These are phyloP conservation scores for Hypoxylon trugodes DNA, from an alignment of 495 filamentous ascomycete genomes.

Conservation along the genomic window DNA sequence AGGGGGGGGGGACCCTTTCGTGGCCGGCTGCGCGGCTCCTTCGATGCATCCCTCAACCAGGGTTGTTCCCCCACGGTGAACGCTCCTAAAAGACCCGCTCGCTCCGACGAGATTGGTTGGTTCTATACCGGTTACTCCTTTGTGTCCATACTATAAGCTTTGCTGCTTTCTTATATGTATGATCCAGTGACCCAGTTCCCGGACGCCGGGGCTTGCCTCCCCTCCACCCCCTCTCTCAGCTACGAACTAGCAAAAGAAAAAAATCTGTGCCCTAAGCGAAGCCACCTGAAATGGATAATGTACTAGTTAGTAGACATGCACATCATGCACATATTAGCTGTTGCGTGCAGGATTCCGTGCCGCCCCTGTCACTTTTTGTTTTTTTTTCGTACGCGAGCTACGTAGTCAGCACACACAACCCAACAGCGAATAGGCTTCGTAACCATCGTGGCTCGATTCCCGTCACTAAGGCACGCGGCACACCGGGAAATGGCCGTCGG, in stretches of 20 bases:
- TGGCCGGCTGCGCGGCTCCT: slow-evolving; percentile 35
- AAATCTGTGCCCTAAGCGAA: slow-evolving; percentile 9
- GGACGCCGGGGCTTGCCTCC: not conserved
- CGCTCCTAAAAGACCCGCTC: slow-evolving; percentile 7
- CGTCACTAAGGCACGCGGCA: not conserved
- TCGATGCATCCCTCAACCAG: slow-evolving; percentile 26
- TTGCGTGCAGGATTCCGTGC: slow-evolving; percentile 29
- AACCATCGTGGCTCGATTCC: not conserved
- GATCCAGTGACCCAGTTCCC: not conserved
- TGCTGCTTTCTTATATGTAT: not conserved
- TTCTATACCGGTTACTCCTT: slow-evolving; percentile 9
- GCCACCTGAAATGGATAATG: slow-evolving; percentile 11
- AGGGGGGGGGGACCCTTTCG: slow-evolving; percentile 9
- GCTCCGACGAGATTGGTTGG: slow-evolving; percentile 17
- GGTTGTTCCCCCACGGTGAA: slow-evolving; percentile 28
- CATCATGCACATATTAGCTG: slow-evolving; percentile 30
- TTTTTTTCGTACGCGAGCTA: slow-evolving; percentile 5
- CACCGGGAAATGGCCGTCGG: not conserved
- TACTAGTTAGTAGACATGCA: slow-evolving; percentile 3
- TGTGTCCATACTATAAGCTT: slow-evolving; percentile 4
- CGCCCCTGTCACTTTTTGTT: slow-evolving; percentile 8
- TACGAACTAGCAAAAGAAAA: not conserved
- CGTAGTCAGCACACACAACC: slow-evolving; percentile 12
- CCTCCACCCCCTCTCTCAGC: not conserved
- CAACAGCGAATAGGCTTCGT: slow-evolving; percentile 5